Conservation (phyloP, 1,284 basidiomycete genomes). For the Hemileia vastatrix region DNA sequence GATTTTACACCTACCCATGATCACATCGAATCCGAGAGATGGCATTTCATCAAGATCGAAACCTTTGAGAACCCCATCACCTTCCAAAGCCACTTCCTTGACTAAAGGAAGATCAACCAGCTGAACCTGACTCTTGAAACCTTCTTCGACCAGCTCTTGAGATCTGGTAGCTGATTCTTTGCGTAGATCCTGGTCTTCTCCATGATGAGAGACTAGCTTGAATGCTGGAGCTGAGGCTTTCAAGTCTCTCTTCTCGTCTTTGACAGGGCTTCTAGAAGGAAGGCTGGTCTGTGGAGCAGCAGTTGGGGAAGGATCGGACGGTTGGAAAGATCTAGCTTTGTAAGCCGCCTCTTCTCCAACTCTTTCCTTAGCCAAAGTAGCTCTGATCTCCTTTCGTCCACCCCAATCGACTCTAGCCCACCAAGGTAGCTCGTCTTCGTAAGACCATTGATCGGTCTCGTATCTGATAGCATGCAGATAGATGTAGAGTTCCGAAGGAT, state of each 20-base stretch:
- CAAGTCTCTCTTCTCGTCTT: not conserved
- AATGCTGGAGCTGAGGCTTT: not conserved
- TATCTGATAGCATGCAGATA: slow-evolving; percentile 43
- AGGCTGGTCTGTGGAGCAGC: slow-evolving; percentile 5
- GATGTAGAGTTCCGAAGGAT: slow-evolving; percentile 39
- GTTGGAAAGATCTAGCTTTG: slow-evolving; percentile 1
- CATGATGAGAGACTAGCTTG: not conserved
- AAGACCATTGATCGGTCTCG: too few species aligned
- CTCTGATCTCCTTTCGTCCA: not conserved
- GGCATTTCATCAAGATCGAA: slow-evolving; percentile 21
- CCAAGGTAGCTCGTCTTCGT: slow-evolving; percentile 41
- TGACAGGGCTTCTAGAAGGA: not conserved
- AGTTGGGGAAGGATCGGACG: not conserved
- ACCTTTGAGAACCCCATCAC: slow-evolving; percentile 8
- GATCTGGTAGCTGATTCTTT: not conserved
- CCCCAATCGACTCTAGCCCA: slow-evolving; percentile 38
- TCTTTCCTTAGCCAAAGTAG: not conserved
- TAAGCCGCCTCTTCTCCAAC: not conserved
- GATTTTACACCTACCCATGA: not conserved
- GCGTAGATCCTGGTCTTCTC: not conserved
- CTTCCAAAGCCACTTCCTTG: not conserved
- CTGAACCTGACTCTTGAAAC: not conserved
- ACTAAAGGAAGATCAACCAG: not conserved
- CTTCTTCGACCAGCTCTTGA: not conserved
- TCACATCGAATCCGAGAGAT: slow-evolving; percentile 15